Percentiles rank a stretch among this genome's conserved stretches.
Conservation (phyloP, 2,329 filamentous ascomycete genomes). For the Leptodontidium sp. region DNA sequence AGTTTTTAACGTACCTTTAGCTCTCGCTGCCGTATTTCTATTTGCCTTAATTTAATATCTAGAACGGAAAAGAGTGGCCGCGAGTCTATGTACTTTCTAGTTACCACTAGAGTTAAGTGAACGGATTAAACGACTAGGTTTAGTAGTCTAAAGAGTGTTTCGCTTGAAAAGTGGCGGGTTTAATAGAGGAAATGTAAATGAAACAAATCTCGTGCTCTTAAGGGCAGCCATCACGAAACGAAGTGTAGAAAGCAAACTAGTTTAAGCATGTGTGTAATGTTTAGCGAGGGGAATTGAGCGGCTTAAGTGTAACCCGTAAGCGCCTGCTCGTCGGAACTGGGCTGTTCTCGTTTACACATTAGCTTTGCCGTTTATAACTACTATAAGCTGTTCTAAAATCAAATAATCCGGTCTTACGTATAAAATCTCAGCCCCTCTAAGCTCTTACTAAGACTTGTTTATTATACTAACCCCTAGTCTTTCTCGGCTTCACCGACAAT, state of each 20-base stretch:
- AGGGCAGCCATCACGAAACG: slow-evolving; percentile 29
- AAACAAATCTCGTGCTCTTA: slow-evolving; percentile 30
- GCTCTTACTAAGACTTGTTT: no score
- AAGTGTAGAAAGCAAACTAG: slow-evolving; percentile 25
- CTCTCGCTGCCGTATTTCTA: no score
- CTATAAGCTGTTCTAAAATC: slow-evolving; percentile 9
- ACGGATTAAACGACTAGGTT: no score
- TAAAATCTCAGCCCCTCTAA: no score
- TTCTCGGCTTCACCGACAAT: no score
- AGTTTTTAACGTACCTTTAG: no score
- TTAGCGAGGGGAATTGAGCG: no score
- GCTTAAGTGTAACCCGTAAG: slow-evolving; percentile 30
- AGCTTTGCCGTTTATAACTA: slow-evolving; percentile 16
- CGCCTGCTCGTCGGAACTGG: slow-evolving; percentile 24
- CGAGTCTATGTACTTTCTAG: no score
- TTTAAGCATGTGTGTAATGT: slow-evolving; percentile 30
- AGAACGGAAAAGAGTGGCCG: no score
- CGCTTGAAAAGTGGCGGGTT: background rate
- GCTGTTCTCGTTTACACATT: slow-evolving; percentile 10
- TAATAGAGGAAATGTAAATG: slow-evolving; percentile 30
- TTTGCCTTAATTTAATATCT: no score
- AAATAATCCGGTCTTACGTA: background rate
- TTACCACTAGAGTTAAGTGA: no score
- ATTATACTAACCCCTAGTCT: no score
- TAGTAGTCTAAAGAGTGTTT: background rate